These are phyloP conservation scores for Trypethelium eluteriae DNA, from an alignment of 495 filamentous ascomycete species.

Conservation along the genomic window DNA sequence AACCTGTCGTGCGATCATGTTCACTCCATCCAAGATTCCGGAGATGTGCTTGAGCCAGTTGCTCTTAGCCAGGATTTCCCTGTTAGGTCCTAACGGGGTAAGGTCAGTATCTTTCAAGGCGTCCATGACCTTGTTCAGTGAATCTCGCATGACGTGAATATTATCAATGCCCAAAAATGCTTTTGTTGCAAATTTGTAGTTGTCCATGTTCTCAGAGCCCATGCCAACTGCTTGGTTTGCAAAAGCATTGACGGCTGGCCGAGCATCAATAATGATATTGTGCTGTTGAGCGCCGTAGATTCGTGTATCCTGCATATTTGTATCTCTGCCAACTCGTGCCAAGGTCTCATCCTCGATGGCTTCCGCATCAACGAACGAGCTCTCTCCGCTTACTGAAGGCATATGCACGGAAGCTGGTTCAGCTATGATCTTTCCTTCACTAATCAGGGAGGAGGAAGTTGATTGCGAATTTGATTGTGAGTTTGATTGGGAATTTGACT, in stretches of 20 bases:
- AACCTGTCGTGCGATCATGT: constrained; percentile 78
- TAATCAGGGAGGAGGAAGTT: constrained; percentile 15
- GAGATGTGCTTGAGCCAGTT: constrained; percentile 89
- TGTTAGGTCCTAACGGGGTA: constrained; percentile 72
- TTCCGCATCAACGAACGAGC: constrained; percentile 50
- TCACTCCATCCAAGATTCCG: constrained; percentile 73
- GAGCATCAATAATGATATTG: constrained; percentile 94
- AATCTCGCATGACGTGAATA: constrained; percentile 96
- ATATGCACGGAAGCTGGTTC: constrained; percentile 12
- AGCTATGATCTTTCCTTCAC: not conserved
- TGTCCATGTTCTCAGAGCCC: constrained; percentile 96
- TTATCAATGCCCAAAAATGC: constrained; percentile 97
- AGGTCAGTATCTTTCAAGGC: constrained; percentile 89
- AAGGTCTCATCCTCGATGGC: constrained; percentile 67
- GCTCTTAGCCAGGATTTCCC: constrained; percentile 72
- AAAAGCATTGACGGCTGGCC: constrained; percentile 88
- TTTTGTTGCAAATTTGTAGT: constrained; percentile 88
- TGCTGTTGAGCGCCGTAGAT: constrained; percentile 90
- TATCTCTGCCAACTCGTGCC: constrained; percentile 28
- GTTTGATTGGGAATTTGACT: constrained; percentile 12
- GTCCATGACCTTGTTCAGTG: constrained; percentile 78
- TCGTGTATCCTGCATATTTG: constrained; percentile 36
- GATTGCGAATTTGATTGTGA: constrained; percentile 21
- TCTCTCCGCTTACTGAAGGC: constrained; percentile 22
- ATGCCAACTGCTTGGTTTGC: constrained; percentile 93